These are phyloP conservation scores for Beauveria caledonica DNA, from an alignment of 2,329 filamentous ascomycete genomes.

Conservation along the genomic window DNA sequence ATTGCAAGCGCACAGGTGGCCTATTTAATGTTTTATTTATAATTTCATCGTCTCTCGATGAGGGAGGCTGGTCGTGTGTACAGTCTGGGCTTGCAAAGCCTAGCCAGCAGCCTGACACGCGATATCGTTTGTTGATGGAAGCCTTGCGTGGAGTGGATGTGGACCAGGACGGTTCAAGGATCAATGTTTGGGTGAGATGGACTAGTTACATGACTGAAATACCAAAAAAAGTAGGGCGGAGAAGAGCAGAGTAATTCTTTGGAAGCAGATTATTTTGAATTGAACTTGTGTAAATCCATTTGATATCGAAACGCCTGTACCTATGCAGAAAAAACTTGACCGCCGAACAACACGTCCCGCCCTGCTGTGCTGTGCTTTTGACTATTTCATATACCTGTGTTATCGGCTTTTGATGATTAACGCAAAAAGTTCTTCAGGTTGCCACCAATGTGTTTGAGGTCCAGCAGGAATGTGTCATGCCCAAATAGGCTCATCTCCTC, in stretches of 20 bases:
- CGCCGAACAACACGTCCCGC: background rate
- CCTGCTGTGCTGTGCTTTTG: background rate
- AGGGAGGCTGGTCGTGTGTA: background rate
- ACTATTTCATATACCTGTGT: background rate
- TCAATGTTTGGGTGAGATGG: background rate
- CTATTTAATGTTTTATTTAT: background rate
- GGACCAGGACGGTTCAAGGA: background rate
- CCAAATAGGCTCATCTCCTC: slow-evolving; percentile 93
- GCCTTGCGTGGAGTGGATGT: background rate
- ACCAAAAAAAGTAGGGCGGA: slow-evolving; percentile 6
- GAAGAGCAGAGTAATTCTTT: background rate
- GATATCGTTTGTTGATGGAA: background rate
- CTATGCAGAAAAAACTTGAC: background rate
- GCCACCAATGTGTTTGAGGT: slow-evolving; percentile 85
- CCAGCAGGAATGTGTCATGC: slow-evolving; percentile 91
- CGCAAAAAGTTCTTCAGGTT: slow-evolving; percentile 68
- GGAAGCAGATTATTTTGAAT: background rate
- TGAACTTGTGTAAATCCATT: background rate
- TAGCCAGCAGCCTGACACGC: background rate
- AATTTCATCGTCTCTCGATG: background rate
- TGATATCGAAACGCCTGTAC: background rate
- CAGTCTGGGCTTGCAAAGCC: background rate
- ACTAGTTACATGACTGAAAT: slow-evolving; percentile 5
- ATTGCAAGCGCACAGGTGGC: background rate
- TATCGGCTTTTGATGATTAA: background rate